These are phyloP conservation scores for Coelastrella sp. DNA, from an alignment of 139 green algal genomes.

Conservation along the genomic window DNA sequence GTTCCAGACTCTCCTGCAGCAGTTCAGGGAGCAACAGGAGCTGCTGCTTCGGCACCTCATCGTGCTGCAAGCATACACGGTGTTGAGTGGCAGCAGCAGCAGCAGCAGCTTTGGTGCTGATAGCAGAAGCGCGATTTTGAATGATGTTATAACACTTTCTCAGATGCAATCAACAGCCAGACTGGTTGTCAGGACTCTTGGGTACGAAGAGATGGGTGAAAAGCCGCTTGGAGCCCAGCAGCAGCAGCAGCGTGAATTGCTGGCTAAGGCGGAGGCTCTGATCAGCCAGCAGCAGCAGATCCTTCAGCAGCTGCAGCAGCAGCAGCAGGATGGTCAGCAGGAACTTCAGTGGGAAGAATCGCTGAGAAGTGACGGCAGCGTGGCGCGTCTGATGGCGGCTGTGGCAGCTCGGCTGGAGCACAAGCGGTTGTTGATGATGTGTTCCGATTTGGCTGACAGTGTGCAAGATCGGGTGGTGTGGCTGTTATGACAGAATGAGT, in stretches of 20 bases:
- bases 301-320: neutral
- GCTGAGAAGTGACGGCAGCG: neutral
- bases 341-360: neutral
- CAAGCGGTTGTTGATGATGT: neutral
- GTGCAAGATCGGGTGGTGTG: too few species aligned
- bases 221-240: neutral
- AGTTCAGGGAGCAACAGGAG: neutral
- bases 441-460: neutral
- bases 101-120: neutral
- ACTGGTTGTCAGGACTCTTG: neutral
- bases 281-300: neutral
- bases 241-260: neutral
- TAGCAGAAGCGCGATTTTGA: neutral
- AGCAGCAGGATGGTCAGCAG: neutral
- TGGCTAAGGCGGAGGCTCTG: neutral
- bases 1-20: neutral
- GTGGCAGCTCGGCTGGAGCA: neutral
- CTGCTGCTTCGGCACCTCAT: neutral
- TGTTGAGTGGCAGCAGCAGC: neutral
- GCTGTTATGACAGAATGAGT: too few species aligned
- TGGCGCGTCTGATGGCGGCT: neutral
- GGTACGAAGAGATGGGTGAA: neutral
- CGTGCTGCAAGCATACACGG: neutral
- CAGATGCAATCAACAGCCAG: neutral
- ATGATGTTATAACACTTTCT: neutral